Evolutionary conservation across 2,329 filamentous ascomycete genomes (phyloP).

Genomic region (Fusarium scirpi): DNA sequence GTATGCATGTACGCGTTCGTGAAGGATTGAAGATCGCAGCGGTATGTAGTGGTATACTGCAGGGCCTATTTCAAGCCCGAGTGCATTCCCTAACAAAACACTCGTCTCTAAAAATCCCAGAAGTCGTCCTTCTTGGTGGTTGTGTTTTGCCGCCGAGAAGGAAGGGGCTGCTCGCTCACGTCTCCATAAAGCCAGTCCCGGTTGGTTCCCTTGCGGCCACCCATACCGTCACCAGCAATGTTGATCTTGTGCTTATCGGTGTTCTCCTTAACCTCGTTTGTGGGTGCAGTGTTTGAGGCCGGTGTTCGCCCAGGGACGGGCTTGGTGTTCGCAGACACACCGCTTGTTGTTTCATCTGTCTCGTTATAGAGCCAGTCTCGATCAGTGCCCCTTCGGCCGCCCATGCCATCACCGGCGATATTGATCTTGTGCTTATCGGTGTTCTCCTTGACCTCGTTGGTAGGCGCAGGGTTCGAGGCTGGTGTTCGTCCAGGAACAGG

Average conservation of each 20-base stretch:
- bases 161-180: constrained; percentile 56
- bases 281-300: constrained; percentile 19
- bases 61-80: not conserved
- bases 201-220: constrained; percentile 66
- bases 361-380: constrained; percentile 57
- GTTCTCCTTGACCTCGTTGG: constrained; percentile 24
- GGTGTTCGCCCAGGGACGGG: constrained; percentile 53
- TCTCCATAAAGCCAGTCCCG: constrained; percentile 58
- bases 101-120: constrained; percentile 60
- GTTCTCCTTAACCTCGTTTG: constrained; percentile 22
- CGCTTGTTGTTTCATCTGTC: constrained; percentile 46
- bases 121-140: constrained; percentile 56
- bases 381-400: constrained; percentile 66
- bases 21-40: not conserved
- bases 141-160: constrained; percentile 51
- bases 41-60: not conserved
- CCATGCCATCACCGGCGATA: constrained; percentile 74
- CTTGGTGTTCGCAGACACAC: constrained; percentile 30
- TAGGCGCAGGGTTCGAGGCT: constrained; percentile 19
- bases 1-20: constrained; percentile 16
- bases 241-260: constrained; percentile 49
- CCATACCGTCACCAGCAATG: constrained; percentile 74
- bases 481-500: constrained; percentile 53
- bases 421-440: constrained; percentile 50
- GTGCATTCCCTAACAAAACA: constrained; percentile 13